Evolutionary conservation across 2,329 filamentous ascomycete genomes (phyloP).

Genomic region (Aspergillus viridinutans): DNA sequence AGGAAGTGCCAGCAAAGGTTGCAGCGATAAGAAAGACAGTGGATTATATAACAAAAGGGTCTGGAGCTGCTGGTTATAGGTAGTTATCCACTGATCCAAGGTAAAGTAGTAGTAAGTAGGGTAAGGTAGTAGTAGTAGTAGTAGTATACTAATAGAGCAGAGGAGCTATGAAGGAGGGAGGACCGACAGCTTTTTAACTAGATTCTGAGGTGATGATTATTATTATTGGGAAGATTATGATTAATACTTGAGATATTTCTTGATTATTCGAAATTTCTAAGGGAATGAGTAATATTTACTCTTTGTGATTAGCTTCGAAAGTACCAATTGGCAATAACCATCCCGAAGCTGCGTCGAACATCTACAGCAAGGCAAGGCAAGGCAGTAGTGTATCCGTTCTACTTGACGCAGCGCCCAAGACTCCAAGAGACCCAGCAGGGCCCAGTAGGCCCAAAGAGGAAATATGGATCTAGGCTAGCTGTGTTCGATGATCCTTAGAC

Average conservation of each 20-base stretch:
- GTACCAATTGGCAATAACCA: background rate
- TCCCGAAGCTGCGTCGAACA: background rate
- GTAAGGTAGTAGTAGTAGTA: background rate
- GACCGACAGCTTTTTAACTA: background rate
- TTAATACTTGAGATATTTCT: background rate
- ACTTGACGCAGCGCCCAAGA: background rate
- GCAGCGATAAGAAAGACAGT: background rate
- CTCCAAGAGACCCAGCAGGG: background rate
- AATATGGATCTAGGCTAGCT: background rate
- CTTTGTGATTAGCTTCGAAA: background rate
- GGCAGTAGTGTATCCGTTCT: background rate
- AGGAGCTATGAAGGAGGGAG: background rate
- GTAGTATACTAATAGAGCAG: background rate
- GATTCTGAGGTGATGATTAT: background rate
- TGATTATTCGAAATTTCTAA: background rate
- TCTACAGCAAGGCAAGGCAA: no score
- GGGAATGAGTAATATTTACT: background rate
- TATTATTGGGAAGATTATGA: background rate
- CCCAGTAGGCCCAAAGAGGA: background rate
- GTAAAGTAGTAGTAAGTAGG: background rate
- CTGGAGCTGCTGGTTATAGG: background rate
- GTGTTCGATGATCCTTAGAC: background rate
- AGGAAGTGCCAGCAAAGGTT: constrained; percentile 1
- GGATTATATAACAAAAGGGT: background rate
- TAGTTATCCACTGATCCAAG: constrained; percentile 2